Evolutionary conservation across 2,329 filamentous ascomycete genomes (phyloP).

Genomic region (Lizonia empirigonia): DNA sequence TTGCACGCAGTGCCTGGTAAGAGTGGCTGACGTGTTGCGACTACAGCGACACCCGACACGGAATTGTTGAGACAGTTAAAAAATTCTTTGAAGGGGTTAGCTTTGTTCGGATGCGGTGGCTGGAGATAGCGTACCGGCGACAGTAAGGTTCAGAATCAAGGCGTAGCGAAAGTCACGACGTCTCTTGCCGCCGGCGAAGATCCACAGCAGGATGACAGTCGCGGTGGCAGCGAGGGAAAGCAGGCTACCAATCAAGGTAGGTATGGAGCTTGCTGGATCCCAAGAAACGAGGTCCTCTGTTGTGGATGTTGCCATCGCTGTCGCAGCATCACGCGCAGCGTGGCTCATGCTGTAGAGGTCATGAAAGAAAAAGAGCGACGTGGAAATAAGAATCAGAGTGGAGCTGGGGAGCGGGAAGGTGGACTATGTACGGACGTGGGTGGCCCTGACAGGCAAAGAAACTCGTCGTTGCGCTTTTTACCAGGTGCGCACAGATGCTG

Average conservation of each 20-base stretch:
- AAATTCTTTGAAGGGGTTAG: constrained; percentile 20
- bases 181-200: constrained; percentile 23
- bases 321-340: constrained; percentile 17
- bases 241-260: constrained; percentile 30
- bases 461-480: too few species aligned
- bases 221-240: constrained; percentile 25
- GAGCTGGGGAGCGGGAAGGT: not conserved
- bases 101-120: not conserved
- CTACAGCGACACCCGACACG: constrained; percentile 49
- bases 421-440: constrained; percentile 2
- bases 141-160: constrained; percentile 30
- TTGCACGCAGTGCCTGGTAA: constrained; percentile 44
- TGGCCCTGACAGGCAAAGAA: too few species aligned
- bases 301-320: not conserved
- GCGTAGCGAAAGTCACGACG: constrained; percentile 30
- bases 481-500: too few species aligned
- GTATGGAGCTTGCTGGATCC: constrained; percentile 21
- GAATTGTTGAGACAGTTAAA: constrained; percentile 52
- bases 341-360: constrained; percentile 7
- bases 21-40: constrained; percentile 34
- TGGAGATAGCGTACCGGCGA: constrained; percentile 20
- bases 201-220: constrained; percentile 25
- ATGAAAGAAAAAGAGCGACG: constrained; percentile 1
- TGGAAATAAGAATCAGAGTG: not conserved
- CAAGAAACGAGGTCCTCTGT: not conserved